A percentile compares a stretch with the other conserved stretches of the same genome.
Conservation (phyloP, 371 early-diverging fungal genomes). For the Lichtheimia ornata region DNA sequence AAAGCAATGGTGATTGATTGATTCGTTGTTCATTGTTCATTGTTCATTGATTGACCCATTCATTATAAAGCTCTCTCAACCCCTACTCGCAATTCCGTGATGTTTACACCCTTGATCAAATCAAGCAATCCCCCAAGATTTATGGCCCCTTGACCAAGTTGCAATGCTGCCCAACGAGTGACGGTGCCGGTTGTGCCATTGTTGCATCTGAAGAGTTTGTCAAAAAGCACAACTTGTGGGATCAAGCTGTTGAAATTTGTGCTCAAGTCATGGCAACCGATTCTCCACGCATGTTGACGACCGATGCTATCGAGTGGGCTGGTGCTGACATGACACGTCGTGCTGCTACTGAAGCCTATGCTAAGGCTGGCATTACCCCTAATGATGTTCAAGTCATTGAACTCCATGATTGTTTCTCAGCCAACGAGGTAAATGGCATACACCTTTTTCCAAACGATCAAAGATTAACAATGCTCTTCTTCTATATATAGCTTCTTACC, state of each 20-base stretch:
- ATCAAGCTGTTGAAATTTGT: constrained; percentile 73
- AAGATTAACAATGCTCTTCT: neutral
- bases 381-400: constrained; percentile 74
- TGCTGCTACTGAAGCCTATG: constrained; percentile 64
- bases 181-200: constrained; percentile 75
- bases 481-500: constrained; percentile 55
- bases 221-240: constrained; percentile 58
- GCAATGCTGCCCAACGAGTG: constrained; percentile 83
- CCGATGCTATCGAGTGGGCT: constrained; percentile 67
- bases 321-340: constrained; percentile 76
- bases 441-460: neutral
- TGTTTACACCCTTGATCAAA: constrained; percentile 68
- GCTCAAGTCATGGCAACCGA: constrained; percentile 79
- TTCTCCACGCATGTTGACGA: constrained; percentile 60
- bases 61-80: constrained; percentile 55
- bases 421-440: constrained; percentile 66
- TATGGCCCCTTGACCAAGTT: constrained; percentile 78
- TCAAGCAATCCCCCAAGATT: constrained; percentile 65
- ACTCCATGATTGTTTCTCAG: constrained; percentile 83
- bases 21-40: no score
- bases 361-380: constrained; percentile 61
- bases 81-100: constrained; percentile 83
- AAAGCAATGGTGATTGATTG: neutral
- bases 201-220: constrained; percentile 77
- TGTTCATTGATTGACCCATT: neutral